Conservation (phyloP, 805 yeast genomes). For the Yamadazyma ubonensis region DNA sequence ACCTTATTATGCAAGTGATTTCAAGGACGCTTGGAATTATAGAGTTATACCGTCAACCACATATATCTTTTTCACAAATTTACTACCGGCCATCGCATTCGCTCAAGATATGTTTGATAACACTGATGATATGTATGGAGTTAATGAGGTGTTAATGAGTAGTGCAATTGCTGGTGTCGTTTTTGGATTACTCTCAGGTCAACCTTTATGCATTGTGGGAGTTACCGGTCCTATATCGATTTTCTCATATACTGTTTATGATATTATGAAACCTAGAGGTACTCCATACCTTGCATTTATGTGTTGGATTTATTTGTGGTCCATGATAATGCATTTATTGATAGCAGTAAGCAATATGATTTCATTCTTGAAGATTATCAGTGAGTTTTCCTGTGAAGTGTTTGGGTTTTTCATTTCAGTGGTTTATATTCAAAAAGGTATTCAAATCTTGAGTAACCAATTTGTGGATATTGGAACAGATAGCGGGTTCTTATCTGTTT, state of each 20-base stretch:
- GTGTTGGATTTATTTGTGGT: slow-evolving; percentile 96
- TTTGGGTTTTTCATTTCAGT: slow-evolving; percentile 90
- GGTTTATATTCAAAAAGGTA: slow-evolving; percentile 87
- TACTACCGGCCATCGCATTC: slow-evolving; percentile 92
- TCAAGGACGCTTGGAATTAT: slow-evolving; percentile 80
- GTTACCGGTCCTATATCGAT: slow-evolving; percentile 95
- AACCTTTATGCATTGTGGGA: slow-evolving; percentile 93
- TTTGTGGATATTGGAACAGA: slow-evolving; percentile 44
- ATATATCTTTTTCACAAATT: slow-evolving; percentile 83
- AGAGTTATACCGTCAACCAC: slow-evolving; percentile 83
- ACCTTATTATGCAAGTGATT: slow-evolving; percentile 75
- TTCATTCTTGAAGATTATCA: slow-evolving; percentile 64
- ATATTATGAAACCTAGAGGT: slow-evolving; percentile 55
- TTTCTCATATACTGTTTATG: slow-evolving; percentile 87
- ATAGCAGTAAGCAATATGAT: slow-evolving; percentile 72
- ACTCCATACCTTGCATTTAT: slow-evolving; percentile 79
- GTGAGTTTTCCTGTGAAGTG: slow-evolving; percentile 84
- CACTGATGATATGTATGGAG: slow-evolving; percentile 83
- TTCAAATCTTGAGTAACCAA: slow-evolving; percentile 74
- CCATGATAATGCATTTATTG: slow-evolving; percentile 73
- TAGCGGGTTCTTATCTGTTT: slow-evolving; percentile 71
- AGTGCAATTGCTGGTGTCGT: slow-evolving; percentile 87
- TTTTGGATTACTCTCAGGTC: slow-evolving; percentile 84
- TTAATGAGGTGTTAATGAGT: slow-evolving; percentile 81
- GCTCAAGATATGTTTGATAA: slow-evolving; percentile 97